These are phyloP conservation scores for Bipolaris zeicola DNA, from an alignment of 2,329 filamentous ascomycete genomes.

Conservation along the genomic window DNA sequence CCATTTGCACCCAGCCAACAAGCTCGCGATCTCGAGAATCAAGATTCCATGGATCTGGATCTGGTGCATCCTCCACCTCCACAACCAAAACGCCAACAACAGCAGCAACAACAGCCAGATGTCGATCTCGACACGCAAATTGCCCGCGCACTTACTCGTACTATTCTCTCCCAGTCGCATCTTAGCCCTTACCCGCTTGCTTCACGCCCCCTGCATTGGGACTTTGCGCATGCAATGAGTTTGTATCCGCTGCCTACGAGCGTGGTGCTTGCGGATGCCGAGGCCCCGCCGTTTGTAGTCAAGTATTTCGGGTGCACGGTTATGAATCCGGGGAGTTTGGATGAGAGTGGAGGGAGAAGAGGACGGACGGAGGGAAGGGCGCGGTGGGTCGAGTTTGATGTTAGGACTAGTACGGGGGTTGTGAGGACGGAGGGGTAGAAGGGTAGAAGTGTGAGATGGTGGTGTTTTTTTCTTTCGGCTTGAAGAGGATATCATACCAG, in stretches of 20 bases:
- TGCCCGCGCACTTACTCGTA: slow-evolving; percentile 83
- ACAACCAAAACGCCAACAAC: slow-evolving; percentile 7
- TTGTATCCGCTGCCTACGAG: slow-evolving; percentile 89
- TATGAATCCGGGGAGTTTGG: slow-evolving; percentile 84
- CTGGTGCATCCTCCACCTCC: slow-evolving; percentile 18
- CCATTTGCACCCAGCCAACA: slow-evolving; percentile 23
- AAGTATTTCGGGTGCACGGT: slow-evolving; percentile 96
- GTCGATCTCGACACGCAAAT: slow-evolving; percentile 50
- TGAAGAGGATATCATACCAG: not conserved
- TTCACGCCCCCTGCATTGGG: slow-evolving; percentile 85
- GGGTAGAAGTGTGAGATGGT: not conserved
- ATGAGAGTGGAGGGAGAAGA: slow-evolving; percentile 63
- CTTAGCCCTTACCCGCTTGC: slow-evolving; percentile 85
- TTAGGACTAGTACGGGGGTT: slow-evolving; percentile 33
- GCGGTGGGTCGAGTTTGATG: slow-evolving; percentile 84
- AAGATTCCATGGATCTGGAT: slow-evolving; percentile 56
- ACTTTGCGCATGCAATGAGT: slow-evolving; percentile 75
- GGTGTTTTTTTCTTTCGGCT: not conserved
- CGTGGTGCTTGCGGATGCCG: slow-evolving; percentile 80
- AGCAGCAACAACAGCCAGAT: slow-evolving; percentile 18
- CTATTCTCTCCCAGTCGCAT: slow-evolving; percentile 86
- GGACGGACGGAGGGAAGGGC: slow-evolving; percentile 69
- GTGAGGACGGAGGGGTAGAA: slow-evolving; percentile 33
- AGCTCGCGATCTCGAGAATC: slow-evolving; percentile 13
- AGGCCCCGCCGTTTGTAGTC: slow-evolving; percentile 80